These are phyloP conservation scores for Claviceps africana DNA, from an alignment of 2,329 filamentous ascomycete species.

Conservation along the genomic window DNA sequence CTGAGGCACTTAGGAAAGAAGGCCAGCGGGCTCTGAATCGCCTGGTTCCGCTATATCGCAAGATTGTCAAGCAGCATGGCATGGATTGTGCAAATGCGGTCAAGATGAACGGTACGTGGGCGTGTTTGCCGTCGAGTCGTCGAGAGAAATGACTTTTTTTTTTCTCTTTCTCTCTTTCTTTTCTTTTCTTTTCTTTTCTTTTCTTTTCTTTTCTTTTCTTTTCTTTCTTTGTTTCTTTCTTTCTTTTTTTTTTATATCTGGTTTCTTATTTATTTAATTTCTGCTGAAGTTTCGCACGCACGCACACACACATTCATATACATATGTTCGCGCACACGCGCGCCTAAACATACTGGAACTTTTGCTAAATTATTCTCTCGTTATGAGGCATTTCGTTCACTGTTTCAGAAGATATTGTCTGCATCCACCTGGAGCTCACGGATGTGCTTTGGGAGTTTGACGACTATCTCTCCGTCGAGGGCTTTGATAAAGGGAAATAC, in stretches of 20 bases:
- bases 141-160: no score
- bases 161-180: no score
- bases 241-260: no score
- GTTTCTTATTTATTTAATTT: background rate
- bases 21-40: constrained; percentile 35
- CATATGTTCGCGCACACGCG: no score
- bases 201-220: no score
- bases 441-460: constrained; percentile 43
- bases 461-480: constrained; percentile 34
- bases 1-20: constrained; percentile 31
- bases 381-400: background rate
- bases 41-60: constrained; percentile 37
- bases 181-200: no score
- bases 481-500: constrained; percentile 36
- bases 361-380: background rate
- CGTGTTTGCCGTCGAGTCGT: no score
- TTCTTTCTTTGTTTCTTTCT: no score
- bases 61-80: constrained; percentile 33
- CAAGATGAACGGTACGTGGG: constrained; percentile 35
- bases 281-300: background rate
- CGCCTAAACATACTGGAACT: background rate
- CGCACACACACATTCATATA: background rate
- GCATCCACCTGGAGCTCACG: constrained; percentile 31
- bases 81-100: constrained; percentile 35
- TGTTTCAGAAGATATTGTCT: constrained; percentile 32